Percentiles rank a stretch among this genome's conserved stretches.
Evolutionary conservation across 2,329 filamentous ascomycete genomes (phyloP).

Genomic region (Phyllosticta capitalensis): DNA sequence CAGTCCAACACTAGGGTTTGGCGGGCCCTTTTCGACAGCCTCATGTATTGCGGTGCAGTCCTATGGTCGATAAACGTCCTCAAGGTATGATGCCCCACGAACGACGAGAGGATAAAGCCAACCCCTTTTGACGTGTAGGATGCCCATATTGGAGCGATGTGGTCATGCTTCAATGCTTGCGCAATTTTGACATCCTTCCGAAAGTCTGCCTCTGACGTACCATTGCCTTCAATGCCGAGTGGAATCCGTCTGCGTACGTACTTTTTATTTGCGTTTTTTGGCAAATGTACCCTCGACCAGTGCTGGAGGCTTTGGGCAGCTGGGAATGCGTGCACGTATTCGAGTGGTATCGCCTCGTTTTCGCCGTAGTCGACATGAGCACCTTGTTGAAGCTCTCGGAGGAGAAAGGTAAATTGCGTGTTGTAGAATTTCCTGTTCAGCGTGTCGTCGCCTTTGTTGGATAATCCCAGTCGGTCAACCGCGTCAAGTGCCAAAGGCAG

Average conservation of each 20-base stretch:
- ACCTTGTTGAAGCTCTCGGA: slow-evolving; percentile 52
- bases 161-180: slow-evolving; percentile 52
- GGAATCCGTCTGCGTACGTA: slow-evolving; percentile 51
- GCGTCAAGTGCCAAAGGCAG: slow-evolving; percentile 59
- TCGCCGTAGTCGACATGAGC: slow-evolving; percentile 55
- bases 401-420: slow-evolving; percentile 61
- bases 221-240: slow-evolving; percentile 32
- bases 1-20: slow-evolving; percentile 57
- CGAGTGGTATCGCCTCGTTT: slow-evolving; percentile 60
- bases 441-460: slow-evolving; percentile 49
- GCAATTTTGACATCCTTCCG: slow-evolving; percentile 51
- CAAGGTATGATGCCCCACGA: slow-evolving; percentile 56
- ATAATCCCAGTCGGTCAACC: slow-evolving; percentile 53
- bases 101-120: slow-evolving; percentile 58
- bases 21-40: slow-evolving; percentile 50
- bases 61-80: slow-evolving; percentile 55
- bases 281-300: slow-evolving; percentile 55
- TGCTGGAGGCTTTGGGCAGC: slow-evolving; percentile 36
- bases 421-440: slow-evolving; percentile 61
- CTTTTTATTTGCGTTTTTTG: slow-evolving; percentile 48
- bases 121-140: slow-evolving; percentile 57
- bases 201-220: slow-evolving; percentile 34
- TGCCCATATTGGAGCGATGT: slow-evolving; percentile 61
- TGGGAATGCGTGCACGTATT: slow-evolving; percentile 52
- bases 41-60: slow-evolving; percentile 53